Conservation (phyloP, 1,284 basidiomycete genomes). For the Microstroma glucosiphilum region DNA sequence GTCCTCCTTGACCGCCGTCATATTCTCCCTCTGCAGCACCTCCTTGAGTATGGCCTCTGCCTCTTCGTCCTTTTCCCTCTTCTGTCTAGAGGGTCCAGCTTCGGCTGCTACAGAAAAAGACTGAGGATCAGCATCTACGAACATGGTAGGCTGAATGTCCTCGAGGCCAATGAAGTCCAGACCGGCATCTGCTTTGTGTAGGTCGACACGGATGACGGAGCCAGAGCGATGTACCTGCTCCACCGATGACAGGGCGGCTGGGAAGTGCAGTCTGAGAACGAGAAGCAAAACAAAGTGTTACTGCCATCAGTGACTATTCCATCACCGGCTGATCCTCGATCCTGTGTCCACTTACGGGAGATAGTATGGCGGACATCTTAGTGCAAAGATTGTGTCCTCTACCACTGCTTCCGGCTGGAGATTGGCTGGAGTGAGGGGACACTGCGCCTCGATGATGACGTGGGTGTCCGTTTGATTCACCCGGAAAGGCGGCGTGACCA, state of each 20-base stretch:
- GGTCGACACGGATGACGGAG: slow-evolving; percentile 1
- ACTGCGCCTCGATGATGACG: slow-evolving; percentile 5
- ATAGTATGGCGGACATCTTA: slow-evolving; percentile 1
- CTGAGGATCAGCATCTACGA: background rate
- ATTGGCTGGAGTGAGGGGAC: background rate
- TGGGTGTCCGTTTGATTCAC: background rate
- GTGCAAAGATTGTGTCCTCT: slow-evolving; percentile 6
- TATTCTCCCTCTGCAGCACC: slow-evolving; percentile 1
- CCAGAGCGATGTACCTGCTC: background rate
- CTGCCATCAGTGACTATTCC: background rate
- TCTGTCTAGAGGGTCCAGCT: background rate
- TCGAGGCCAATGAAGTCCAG: slow-evolving; percentile 5
- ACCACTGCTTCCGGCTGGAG: background rate
- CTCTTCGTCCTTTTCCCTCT: background rate
- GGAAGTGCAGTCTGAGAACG: background rate
- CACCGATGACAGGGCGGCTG: background rate
- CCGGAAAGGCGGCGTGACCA: slow-evolving; percentile 1
- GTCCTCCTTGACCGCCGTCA: slow-evolving; percentile 3
- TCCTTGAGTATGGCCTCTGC: background rate
- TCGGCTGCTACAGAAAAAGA: background rate
- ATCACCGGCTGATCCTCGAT: background rate
- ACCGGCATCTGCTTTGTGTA: background rate
- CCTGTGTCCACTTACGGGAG: background rate
- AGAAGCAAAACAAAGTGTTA: background rate
- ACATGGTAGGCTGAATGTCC: slow-evolving; percentile 3